These are phyloP conservation scores for Moesziomyces sp. DNA, from an alignment of 1,284 basidiomycete species.

Conservation along the genomic window DNA sequence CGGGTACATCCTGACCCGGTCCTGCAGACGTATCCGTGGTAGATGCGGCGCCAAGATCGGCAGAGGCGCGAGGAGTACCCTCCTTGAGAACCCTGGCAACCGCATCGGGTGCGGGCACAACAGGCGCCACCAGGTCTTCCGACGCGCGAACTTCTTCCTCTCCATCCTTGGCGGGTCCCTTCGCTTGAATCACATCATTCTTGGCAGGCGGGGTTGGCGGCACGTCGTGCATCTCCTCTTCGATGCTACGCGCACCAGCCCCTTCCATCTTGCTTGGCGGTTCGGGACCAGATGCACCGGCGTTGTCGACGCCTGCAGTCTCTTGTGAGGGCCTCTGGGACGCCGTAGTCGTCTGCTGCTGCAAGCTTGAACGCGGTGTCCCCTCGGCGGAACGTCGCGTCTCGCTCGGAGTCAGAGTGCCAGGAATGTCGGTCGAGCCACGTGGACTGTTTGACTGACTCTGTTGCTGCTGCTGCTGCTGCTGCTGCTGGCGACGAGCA, in stretches of 20 bases:
- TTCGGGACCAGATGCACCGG: not conserved
- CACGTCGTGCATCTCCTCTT: slow-evolving; percentile 26
- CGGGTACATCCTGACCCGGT: too few species aligned
- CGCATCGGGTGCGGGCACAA: slow-evolving; percentile 26
- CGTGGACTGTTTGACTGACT: slow-evolving; percentile 30
- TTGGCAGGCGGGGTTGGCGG: slow-evolving; percentile 40
- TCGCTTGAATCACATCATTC: slow-evolving; percentile 1
- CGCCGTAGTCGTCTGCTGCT: slow-evolving; percentile 13
- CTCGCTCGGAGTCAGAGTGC: slow-evolving; percentile 8
- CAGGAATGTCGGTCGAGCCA: slow-evolving; percentile 23
- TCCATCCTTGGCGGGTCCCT: slow-evolving; percentile 9
- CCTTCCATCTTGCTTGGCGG: slow-evolving; percentile 6
- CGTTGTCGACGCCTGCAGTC: not conserved
- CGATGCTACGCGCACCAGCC: slow-evolving; percentile 20
- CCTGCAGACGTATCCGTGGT: not conserved
- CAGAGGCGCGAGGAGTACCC: not conserved
- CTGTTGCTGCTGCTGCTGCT: slow-evolving; percentile 21
- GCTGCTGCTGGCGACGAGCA: slow-evolving; percentile 43
- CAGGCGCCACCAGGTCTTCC: slow-evolving; percentile 36
- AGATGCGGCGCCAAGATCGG: slow-evolving; percentile 1
- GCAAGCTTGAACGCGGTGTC: slow-evolving; percentile 33
- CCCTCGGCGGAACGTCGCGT: slow-evolving; percentile 21
- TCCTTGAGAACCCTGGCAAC: slow-evolving; percentile 22
- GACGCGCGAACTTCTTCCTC: slow-evolving; percentile 18
- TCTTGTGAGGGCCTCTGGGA: not conserved